Conservation (phyloP, 75 land plant species). For the Picea sitchensis region DNA sequence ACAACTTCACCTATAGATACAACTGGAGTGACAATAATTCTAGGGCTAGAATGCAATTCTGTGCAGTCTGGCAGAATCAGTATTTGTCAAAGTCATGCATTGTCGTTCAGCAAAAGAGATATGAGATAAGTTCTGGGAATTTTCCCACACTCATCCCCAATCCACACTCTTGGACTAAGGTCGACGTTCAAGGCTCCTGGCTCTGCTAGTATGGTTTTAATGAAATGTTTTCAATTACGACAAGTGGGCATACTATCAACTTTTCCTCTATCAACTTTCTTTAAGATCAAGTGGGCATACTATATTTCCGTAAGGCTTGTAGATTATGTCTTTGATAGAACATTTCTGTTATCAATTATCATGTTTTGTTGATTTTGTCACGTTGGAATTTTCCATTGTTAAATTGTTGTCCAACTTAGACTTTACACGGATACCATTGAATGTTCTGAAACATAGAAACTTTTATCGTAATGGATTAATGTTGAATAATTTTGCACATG, state of each 20-base stretch:
- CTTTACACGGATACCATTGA: background rate
- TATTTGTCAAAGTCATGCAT: too few species aligned
- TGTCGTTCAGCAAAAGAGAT: too few species aligned
- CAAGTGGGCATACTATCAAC: too few species aligned
- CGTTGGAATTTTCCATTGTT: background rate
- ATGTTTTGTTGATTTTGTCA: background rate
- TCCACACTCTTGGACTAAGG: constrained; percentile 70
- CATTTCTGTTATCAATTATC: background rate
- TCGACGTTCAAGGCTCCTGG: background rate
- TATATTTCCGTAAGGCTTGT: background rate
- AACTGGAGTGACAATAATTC: too few species aligned
- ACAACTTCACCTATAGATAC: too few species aligned
- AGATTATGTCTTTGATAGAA: background rate
- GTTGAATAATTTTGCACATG: background rate
- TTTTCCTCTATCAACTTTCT: background rate
- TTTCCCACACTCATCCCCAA: constrained; percentile 40
- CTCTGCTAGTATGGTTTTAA: background rate
- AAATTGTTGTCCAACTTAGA: background rate
- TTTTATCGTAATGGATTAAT: background rate
- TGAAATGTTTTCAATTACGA: background rate
- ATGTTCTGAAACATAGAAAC: background rate
- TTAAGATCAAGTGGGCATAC: background rate
- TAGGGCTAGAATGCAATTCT: too few species aligned
- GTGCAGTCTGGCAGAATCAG: too few species aligned
- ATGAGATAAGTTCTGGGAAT: background rate